These are phyloP conservation scores for Dictyophora rubrovolvata DNA, from an alignment of 768 basidiomycete genomes.

Conservation along the genomic window DNA sequence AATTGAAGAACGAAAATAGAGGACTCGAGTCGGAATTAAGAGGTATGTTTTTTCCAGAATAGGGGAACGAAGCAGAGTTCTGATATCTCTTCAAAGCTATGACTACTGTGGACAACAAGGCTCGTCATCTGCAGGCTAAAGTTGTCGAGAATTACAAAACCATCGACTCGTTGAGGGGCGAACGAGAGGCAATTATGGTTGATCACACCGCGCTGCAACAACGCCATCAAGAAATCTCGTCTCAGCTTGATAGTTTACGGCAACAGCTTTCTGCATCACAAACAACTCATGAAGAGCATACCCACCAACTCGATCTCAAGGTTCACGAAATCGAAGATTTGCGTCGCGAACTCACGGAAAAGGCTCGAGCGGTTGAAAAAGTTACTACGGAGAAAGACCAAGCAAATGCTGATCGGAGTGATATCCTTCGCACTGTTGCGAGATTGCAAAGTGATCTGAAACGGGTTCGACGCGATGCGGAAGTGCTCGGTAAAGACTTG, in stretches of 20 bases:
- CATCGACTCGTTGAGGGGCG: constrained; percentile 67
- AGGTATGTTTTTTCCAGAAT: constrained; percentile 31
- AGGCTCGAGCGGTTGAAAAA: constrained; percentile 51
- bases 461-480: constrained; percentile 67
- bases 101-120: constrained; percentile 61
- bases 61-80: neutral
- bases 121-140: constrained; percentile 53
- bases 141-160: constrained; percentile 59
- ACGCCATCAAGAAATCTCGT: constrained; percentile 52
- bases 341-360: constrained; percentile 51
- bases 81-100: constrained; percentile 33
- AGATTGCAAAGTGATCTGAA: constrained; percentile 62
- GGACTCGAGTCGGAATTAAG: constrained; percentile 66
- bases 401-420: constrained; percentile 50
- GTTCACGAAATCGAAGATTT: constrained; percentile 68
- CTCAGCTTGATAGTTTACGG: constrained; percentile 56
- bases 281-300: constrained; percentile 57
- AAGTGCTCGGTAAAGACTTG: constrained; percentile 68
- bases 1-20: constrained; percentile 62
- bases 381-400: constrained; percentile 56
- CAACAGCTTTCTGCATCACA: constrained; percentile 52
- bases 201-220: constrained; percentile 70
- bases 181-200: constrained; percentile 54
- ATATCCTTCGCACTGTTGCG: constrained; percentile 57
- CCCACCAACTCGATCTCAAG: constrained; percentile 64